Base-by-base conservation (phyloP, 345 rosid species). In the Citrus glauca region DNA sequence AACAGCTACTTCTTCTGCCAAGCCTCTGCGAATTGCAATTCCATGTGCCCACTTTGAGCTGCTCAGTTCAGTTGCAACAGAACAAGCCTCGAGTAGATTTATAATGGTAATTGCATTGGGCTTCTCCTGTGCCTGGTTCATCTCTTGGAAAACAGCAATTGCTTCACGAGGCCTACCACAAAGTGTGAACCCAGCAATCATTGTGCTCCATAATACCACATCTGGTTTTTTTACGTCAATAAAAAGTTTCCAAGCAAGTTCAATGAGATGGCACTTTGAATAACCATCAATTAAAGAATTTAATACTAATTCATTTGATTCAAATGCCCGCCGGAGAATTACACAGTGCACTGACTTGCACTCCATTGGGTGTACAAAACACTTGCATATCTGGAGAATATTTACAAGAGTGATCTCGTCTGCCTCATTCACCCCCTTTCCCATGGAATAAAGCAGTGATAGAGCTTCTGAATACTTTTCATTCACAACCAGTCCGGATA, bases 1-100 rank as follows among this genome's bases (percentile, higher is more conserved):
- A 33, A 90, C 88, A 6, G 85, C 85, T 62, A 87, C 91, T 57
- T 88, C 84, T 42, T 55, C 64, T n/a, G 83, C 88, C 76, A 92
- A 80, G 75, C 88, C 85, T 78, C 86, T 81, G 72, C 97, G 80
- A 73, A 94, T 50, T 48, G 93, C 91, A 45, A 90, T 65, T 66
- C 91, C 98, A 83, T 93, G 97, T 3, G 86, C 93, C 82, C 90
- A 89, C 72, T 85, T 90, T n/a, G 92, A 89, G 74, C 73, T 84
- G 57, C 80, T 81, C 73, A 93, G 76, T 60, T 87, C 89, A 7
- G 93, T 91, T 62, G 85, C 80, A 81, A 88, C 80, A 0, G 98
- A 87, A 72, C 97, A 90, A 24, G 91, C 97, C 59, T 86, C 86
- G 19, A 91, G 89, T 71, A 93, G 91, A 82, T 80, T 87, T 10